These are phyloP conservation scores for Cystobasidium tubakii DNA, from an alignment of 768 basidiomycete species.

Conservation along the genomic window DNA sequence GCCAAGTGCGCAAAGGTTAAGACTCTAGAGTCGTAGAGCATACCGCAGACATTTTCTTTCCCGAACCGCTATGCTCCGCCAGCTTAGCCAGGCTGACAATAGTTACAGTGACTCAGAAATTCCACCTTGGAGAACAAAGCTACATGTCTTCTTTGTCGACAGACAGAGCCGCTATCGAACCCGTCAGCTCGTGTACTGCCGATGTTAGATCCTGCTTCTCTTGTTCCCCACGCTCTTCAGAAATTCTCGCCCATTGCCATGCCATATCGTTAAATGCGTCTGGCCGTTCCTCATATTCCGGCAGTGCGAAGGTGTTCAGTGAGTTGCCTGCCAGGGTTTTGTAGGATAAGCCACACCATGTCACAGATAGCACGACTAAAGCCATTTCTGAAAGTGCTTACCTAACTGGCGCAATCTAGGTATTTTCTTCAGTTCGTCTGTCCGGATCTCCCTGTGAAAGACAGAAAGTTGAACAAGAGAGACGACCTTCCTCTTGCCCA, in stretches of 20 bases:
- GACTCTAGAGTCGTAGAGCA: too few species aligned
- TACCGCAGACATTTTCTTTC: too few species aligned
- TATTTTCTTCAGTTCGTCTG: slow-evolving; percentile 7
- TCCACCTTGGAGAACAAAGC: too few species aligned
- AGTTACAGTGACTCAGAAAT: too few species aligned
- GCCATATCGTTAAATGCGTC: slow-evolving; percentile 36
- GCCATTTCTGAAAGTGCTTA: not conserved
- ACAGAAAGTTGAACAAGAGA: not conserved
- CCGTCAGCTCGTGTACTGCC: not conserved
- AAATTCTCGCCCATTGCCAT: slow-evolving; percentile 12
- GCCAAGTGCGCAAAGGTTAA: not conserved
- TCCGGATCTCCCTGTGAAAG: slow-evolving; percentile 22
- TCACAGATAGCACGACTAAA: too few species aligned
- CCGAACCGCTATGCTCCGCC: too few species aligned
- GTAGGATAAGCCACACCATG: not conserved
- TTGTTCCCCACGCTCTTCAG: not conserved
- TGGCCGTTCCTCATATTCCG: slow-evolving; percentile 22
- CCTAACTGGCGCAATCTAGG: slow-evolving; percentile 4
- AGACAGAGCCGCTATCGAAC: not conserved
- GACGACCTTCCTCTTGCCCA: not conserved
- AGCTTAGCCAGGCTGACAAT: too few species aligned
- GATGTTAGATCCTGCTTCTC: not conserved
- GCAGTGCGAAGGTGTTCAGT: not conserved
- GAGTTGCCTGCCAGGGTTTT: not conserved
- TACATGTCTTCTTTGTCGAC: not conserved